phyloP scores from a whole-genome alignment of 1,284 basidiomycete genomes.

The Chondrostereum purpureum region DNA sequence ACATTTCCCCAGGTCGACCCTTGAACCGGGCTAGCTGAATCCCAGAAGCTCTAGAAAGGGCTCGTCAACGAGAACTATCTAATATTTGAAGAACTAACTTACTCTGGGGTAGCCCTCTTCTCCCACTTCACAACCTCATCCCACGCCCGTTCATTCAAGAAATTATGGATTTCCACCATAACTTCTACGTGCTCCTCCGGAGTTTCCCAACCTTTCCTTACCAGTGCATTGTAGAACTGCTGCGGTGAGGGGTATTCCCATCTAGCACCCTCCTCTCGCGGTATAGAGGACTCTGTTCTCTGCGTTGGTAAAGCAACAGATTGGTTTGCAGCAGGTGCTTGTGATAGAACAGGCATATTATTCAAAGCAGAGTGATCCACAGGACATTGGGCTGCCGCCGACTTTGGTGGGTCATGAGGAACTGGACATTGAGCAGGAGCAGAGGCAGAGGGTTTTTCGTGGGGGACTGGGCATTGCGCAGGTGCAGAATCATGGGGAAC shows the following conservation, averaged over 20 bases:
- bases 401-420: conserved; percentile 25
- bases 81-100: conserved; percentile 22
- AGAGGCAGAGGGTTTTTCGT: conserved; percentile 18
- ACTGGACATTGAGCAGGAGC: conserved; percentile 34
- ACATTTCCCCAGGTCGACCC: conserved; percentile 85
- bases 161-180: conserved; percentile 99
- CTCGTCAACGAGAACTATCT: conserved; percentile 8
- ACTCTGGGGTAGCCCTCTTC: conserved; percentile 51
- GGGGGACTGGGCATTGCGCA: conserved; percentile 40
- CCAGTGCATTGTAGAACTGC: conserved; percentile 97
- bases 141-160: conserved; percentile 97
- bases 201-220: conserved; percentile 96
- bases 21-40: conserved; percentile 79
- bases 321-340: conserved; percentile 59
- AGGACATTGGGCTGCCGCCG: conserved; percentile 31
- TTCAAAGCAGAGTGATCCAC: conserved; percentile 75
- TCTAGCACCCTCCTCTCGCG: conserved; percentile 50
- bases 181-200: conserved; percentile 94
- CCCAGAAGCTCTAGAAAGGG: conserved; percentile 36
- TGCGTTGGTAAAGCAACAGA: conserved; percentile 62
- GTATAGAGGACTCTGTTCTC: conserved; percentile 81
- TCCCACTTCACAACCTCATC: conserved; percentile 95
- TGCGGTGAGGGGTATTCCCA: conserved; percentile 99
- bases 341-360: conserved; percentile 82
- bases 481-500: conserved; percentile 25